A percentile compares a stretch with the other conserved stretches of the same genome.
phyloP scores from a whole-genome alignment of 495 filamentous ascomycete species.

The Penicillium cinerascens region DNA sequence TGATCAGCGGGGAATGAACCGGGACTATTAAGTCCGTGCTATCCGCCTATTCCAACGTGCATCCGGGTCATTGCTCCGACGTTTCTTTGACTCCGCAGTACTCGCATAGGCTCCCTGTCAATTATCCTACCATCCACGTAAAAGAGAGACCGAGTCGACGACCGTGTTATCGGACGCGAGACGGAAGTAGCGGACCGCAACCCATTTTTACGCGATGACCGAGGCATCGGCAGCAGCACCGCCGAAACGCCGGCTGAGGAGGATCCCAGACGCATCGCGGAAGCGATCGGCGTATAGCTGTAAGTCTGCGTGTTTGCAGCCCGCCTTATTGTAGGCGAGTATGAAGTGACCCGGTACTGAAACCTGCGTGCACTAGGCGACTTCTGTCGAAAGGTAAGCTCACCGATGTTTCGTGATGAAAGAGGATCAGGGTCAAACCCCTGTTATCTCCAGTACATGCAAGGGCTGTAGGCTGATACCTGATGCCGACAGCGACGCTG shows the following conservation, averaged over 20 bases:
- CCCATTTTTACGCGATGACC: background rate
- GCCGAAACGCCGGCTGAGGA: slow-evolving; percentile 1
- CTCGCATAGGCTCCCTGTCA: background rate
- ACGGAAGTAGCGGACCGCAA: too few species aligned
- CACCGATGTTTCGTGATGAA: too few species aligned
- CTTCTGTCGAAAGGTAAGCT: slow-evolving; percentile 6
- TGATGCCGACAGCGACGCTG: background rate
- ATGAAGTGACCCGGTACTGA: background rate
- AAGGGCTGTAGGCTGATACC: too few species aligned
- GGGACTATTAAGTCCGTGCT: background rate
- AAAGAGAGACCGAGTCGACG: too few species aligned
- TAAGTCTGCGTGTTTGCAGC: background rate
- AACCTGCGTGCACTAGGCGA: background rate
- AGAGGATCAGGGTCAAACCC: too few species aligned
- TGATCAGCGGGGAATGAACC: too few species aligned
- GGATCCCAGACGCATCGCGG: slow-evolving; percentile 1
- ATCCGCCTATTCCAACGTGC: background rate
- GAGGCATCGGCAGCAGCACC: background rate
- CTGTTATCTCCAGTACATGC: too few species aligned
- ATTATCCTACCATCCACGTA: too few species aligned
- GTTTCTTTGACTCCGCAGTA: slow-evolving; percentile 1
- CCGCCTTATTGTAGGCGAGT: background rate
- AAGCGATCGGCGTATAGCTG: slow-evolving; percentile 3
- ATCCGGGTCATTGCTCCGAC: background rate
- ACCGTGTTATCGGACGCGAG: too few species aligned